Evolutionary conservation across 164 flowering plant species (phyloP).

Genomic region (Macadamia tetraphylla): DNA sequence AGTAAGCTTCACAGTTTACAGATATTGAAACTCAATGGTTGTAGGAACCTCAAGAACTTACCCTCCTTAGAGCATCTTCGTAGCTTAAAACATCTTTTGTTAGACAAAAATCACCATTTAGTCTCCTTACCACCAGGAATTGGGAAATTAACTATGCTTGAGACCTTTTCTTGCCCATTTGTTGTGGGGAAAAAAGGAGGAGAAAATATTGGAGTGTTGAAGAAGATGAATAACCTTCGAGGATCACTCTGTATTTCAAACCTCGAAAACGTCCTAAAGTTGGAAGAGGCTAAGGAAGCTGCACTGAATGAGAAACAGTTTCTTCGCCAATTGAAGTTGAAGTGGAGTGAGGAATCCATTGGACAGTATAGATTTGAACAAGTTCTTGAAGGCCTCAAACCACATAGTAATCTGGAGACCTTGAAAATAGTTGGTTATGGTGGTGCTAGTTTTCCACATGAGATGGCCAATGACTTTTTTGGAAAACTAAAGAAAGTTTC

Average conservation of each 20-base stretch:
- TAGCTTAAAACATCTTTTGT: background rate
- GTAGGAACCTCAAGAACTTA: background rate
- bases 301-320: slow-evolving; percentile 6
- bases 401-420: background rate
- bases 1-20: slow-evolving; percentile 2
- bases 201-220: slow-evolving; percentile 6
- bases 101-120: background rate
- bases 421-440: background rate
- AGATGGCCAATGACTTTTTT: slow-evolving; percentile 1
- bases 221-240: background rate
- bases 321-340: slow-evolving; percentile 8
- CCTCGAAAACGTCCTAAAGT: slow-evolving; percentile 4
- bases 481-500: background rate
- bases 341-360: background rate
- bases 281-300: slow-evolving; percentile 2
- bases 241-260: slow-evolving; percentile 6
- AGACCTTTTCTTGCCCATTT: background rate
- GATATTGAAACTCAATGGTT: background rate
- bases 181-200: background rate
- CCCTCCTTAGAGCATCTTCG: background rate
- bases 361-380: background rate
- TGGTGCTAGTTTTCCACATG: slow-evolving; percentile 2
- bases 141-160: background rate
- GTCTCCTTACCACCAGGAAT: background rate
- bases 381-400: slow-evolving; percentile 12